Evolutionary conservation across 345 rosid species (phyloP), one percentile per base, ranked within the genome.

Genomic region (Arabis alpina): DNA sequence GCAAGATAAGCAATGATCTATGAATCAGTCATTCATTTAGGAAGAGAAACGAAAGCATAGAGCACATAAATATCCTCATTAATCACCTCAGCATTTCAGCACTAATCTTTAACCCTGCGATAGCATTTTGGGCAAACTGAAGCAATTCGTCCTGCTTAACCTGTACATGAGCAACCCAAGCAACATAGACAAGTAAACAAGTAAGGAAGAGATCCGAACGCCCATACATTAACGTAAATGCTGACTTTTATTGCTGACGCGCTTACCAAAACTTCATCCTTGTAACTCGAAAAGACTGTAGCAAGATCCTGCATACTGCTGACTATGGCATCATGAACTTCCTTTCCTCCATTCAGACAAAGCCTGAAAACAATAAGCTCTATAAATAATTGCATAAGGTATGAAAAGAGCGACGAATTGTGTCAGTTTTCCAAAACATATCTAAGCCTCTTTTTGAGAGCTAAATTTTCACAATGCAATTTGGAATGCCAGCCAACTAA

Each of bases 131-230:
- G 15, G 90, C 96, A 82, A 93, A 93, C 63, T 91, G 98, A 79
- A 93, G 98, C 76, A 93, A 75, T 77, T 93, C 98, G 79, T 93
- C 98, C 43, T 88, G 86, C 84, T 93, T 93, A 75, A 88, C 99
- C 99, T 94, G 62, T 10, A 74, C 56, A 79, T 50, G 34, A 40
- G 66, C 13, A 57, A 16, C 44, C 49, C 34, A 48, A 59, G 27
- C 15, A 72, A 45, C 68, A 52, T 5, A 14, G 62, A 39, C 10
- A 34, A 40, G 12, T 23, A 8, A 50, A 43, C 7, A 66, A 27
- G 16, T 61, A 55, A 73, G 64, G 77, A 32, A 28, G 56, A 23
- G 28, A 75, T 72, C 59, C 68, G 53, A 70, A 60, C 59, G 10
- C 57, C 70, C 41, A 49, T 19, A 27, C 39, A 28, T 16, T 9